phyloP scores from a whole-genome alignment of 2,329 filamentous ascomycete genomes.

The Neopestalotiopsis rosae region DNA sequence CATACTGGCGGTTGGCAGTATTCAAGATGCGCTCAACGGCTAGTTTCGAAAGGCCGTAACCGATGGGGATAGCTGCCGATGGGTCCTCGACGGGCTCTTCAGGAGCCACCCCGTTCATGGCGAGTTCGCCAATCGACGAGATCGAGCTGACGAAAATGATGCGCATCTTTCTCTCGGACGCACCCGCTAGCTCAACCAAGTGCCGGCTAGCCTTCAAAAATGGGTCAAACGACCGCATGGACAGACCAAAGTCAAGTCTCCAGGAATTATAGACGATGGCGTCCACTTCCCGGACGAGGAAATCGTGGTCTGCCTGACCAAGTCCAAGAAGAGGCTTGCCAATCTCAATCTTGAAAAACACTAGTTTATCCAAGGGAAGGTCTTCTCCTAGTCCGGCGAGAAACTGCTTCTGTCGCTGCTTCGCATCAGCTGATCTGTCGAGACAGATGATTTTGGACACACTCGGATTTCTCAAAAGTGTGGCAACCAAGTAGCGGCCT shows the following conservation, averaged over 20 bases:
- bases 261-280: conserved; percentile 26
- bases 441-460: conserved; percentile 9
- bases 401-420: neutral
- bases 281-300: conserved; percentile 18
- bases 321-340: conserved; percentile 20
- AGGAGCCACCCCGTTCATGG: neutral
- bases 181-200: conserved; percentile 18
- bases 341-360: conserved; percentile 16
- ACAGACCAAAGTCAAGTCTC: conserved; percentile 26
- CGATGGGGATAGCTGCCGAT: conserved; percentile 21
- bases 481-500: conserved; percentile 16
- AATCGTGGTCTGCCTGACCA: conserved; percentile 1
- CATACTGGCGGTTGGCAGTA: conserved; percentile 11
- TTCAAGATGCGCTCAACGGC: conserved; percentile 26
- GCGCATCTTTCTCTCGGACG: conserved; percentile 10
- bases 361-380: conserved; percentile 15
- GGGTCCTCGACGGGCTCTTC: conserved; percentile 20
- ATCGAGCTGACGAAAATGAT: conserved; percentile 31
- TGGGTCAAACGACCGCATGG: conserved; percentile 22
- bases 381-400: neutral
- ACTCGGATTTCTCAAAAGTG: conserved; percentile 17
- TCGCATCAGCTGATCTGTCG: neutral
- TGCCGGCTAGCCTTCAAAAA: conserved; percentile 19
- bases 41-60: conserved; percentile 31
- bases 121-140: conserved; percentile 11